Conservation (phyloP, 257 asterid species). For the Solanum pinnatisectum region DNA sequence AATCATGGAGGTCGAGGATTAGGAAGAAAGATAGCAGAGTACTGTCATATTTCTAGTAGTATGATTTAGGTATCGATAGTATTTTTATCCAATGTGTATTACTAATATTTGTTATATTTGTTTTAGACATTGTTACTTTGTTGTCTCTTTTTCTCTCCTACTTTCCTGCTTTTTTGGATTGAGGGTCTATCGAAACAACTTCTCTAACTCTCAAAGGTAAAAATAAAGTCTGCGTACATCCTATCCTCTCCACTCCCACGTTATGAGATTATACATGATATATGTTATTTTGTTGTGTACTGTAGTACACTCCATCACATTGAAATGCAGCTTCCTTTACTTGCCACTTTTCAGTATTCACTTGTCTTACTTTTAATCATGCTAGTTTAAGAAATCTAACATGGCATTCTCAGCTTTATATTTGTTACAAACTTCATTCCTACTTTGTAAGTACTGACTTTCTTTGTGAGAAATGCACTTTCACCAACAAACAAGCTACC, state of each 20-base stretch:
- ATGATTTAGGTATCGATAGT: neutral
- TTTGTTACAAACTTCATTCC: neutral
- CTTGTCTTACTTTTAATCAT: neutral
- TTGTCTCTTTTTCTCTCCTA: neutral
- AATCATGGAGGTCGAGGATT: neutral
- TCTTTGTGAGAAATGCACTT: neutral
- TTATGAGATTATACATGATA: neutral
- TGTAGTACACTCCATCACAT: neutral
- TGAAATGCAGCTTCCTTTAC: neutral
- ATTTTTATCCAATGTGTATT: neutral
- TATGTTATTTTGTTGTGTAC: neutral
- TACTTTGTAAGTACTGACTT: neutral
- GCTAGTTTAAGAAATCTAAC: neutral
- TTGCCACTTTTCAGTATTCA: neutral
- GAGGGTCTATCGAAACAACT: neutral
- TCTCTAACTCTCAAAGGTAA: neutral
- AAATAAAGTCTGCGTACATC: neutral
- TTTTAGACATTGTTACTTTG: neutral
- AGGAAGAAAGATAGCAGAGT: neutral
- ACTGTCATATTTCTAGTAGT: neutral
- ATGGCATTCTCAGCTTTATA: neutral
- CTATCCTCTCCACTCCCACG: accelerated
- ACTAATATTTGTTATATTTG: neutral
- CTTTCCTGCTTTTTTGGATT: neutral
- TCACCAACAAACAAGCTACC: neutral